Conservation (phyloP, 2,329 filamentous ascomycete species). For the Cryoendolithus antarcticus region DNA sequence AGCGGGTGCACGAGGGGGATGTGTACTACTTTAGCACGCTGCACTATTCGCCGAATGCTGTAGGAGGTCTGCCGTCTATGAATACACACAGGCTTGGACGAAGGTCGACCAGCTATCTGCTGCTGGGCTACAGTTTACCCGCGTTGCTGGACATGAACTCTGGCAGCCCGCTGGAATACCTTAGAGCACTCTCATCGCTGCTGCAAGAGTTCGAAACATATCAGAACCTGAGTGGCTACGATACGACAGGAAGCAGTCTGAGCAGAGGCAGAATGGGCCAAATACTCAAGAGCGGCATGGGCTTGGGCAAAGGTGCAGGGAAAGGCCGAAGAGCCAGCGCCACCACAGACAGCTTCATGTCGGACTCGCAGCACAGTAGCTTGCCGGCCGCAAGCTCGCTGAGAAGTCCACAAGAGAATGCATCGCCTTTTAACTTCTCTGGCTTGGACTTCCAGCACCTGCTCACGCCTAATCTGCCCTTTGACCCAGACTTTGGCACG, state of each 20-base stretch:
- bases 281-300: constrained; percentile 38
- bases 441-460: constrained; percentile 79
- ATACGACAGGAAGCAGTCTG: constrained; percentile 53
- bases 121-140: constrained; percentile 84
- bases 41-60: constrained; percentile 72
- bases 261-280: constrained; percentile 58
- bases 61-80: constrained; percentile 74
- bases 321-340: constrained; percentile 41
- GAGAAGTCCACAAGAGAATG: constrained; percentile 12
- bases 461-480: constrained; percentile 82
- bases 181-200: constrained; percentile 73
- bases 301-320: constrained; percentile 22
- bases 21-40: constrained; percentile 98
- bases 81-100: constrained; percentile 72
- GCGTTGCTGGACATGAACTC: constrained; percentile 80
- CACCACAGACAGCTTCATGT: constrained; percentile 43
- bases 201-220: constrained; percentile 89
- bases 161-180: constrained; percentile 67
- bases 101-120: constrained; percentile 83
- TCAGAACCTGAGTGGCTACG: constrained; percentile 68
- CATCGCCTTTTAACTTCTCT: constrained; percentile 43
- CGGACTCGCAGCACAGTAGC: constrained; percentile 2
- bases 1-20: constrained; percentile 85
- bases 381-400: neutral
- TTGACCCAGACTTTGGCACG: constrained; percentile 94